Conservation (phyloP, 352 stramenopile genomes). For the Globisporangium nagaii region DNA sequence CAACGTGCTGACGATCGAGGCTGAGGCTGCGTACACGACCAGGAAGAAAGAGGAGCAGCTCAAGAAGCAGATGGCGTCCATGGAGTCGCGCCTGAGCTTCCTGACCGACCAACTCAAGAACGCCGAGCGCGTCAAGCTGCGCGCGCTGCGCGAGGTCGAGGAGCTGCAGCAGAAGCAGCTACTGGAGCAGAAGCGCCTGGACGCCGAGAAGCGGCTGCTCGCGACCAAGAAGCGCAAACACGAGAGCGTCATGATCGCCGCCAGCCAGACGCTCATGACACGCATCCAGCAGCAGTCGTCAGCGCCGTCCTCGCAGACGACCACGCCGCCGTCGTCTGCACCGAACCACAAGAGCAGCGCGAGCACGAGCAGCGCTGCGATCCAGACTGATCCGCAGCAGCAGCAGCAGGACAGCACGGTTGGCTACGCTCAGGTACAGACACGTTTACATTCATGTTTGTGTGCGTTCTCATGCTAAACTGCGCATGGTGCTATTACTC, state of each 20-base stretch:
- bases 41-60: conserved; percentile 36
- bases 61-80: conserved; percentile 31
- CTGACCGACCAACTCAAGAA: conserved; percentile 46
- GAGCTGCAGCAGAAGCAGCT: conserved; percentile 51
- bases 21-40: conserved; percentile 38
- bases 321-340: conserved; percentile 7
- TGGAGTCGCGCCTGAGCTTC: conserved; percentile 59
- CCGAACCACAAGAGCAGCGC: conserved; percentile 7
- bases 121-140: conserved; percentile 49
- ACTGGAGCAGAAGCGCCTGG: conserved; percentile 56
- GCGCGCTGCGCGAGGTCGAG: conserved; percentile 40
- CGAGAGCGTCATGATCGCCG: conserved; percentile 31
- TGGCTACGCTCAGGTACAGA: conserved; percentile 5
- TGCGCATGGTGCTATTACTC: neutral
- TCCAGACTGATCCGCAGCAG: conserved; percentile 27
- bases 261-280: conserved; percentile 39
- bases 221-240: conserved; percentile 64
- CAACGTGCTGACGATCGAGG: conserved; percentile 43
- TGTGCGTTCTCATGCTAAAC: neutral
- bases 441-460: neutral
- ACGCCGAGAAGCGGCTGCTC: conserved; percentile 61
- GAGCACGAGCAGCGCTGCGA: conserved; percentile 8
- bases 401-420: too few relatives aligned
- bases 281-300: conserved; percentile 15
- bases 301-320: conserved; percentile 13